Conservation (phyloP, 2,329 filamentous ascomycete species). For the Remersonia thermophila region DNA sequence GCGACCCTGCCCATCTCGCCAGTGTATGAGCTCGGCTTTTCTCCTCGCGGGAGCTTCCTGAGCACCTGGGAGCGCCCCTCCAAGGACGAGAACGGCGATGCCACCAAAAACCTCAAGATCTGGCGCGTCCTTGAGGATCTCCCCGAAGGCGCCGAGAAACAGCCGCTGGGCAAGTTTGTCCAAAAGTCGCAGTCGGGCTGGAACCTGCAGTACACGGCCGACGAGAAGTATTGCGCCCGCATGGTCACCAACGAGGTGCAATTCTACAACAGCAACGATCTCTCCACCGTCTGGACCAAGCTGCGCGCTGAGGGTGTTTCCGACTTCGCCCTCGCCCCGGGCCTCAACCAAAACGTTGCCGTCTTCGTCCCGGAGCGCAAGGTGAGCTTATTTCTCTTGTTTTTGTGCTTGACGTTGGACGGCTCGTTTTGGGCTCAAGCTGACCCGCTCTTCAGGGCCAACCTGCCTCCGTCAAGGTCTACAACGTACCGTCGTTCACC, state of each 20-base stretch:
- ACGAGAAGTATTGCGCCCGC: constrained; percentile 88
- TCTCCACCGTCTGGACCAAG: constrained; percentile 88
- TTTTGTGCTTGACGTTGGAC: too few species aligned
- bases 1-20: constrained; percentile 66
- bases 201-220: constrained; percentile 93
- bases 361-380: constrained; percentile 94
- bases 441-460: constrained; percentile 53
- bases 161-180: constrained; percentile 77
- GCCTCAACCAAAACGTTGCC: constrained; percentile 81
- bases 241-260: constrained; percentile 95
- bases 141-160: constrained; percentile 49
- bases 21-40: constrained; percentile 92
- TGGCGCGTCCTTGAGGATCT: constrained; percentile 73
- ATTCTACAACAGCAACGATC: constrained; percentile 81
- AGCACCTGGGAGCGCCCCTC: constrained; percentile 92
- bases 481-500: constrained; percentile 78
- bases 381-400: constrained; percentile 35
- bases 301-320: constrained; percentile 80
- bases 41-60: constrained; percentile 78
- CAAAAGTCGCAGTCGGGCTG: constrained; percentile 92
- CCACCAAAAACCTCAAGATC: constrained; percentile 92
- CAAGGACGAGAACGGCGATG: constrained; percentile 89
- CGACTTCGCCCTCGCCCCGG: constrained; percentile 82
- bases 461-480: constrained; percentile 89
- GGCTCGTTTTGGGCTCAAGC: too few species aligned